Evolutionary conservation across 257 asterid species (phyloP).

Genomic region (Fraxinus pennsylvanica): DNA sequence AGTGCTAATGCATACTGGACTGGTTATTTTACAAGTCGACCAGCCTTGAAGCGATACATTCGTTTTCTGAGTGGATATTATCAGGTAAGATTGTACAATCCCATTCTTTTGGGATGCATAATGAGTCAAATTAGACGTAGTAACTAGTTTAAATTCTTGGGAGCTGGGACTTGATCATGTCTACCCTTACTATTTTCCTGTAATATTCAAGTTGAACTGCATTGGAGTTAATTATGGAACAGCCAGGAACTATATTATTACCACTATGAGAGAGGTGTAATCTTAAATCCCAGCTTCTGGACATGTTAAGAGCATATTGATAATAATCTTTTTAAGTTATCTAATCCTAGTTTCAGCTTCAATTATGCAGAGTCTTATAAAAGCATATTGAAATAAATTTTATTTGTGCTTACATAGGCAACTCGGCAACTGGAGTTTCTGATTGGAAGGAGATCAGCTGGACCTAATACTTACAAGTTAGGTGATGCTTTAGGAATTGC

Average conservation of each 20-base stretch:
- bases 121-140: neutral
- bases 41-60: slow-evolving; percentile 71
- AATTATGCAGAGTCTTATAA: slow-evolving; percentile 3
- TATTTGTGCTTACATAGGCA: slow-evolving; percentile 42
- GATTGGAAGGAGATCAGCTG: slow-evolving; percentile 48
- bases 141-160: neutral
- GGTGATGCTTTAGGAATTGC: slow-evolving; percentile 80
- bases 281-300: neutral
- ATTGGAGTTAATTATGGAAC: neutral
- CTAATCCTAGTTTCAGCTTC: neutral
- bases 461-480: slow-evolving; percentile 54
- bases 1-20: slow-evolving; percentile 72
- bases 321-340: neutral
- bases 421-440: slow-evolving; percentile 87
- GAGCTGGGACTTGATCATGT: neutral
- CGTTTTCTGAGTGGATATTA: slow-evolving; percentile 80
- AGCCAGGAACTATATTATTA: neutral
- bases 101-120: neutral
- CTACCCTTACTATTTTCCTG: neutral
- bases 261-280: neutral
- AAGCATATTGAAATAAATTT: slow-evolving; percentile 1
- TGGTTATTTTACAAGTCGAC: slow-evolving; percentile 83
- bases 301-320: neutral
- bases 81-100: slow-evolving; percentile 39
- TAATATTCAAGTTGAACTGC: neutral